Percentiles rank a stretch among this genome's conserved stretches.
phyloP scores from a whole-genome alignment of 106 monocot species.

The Dendrobium nobile region DNA sequence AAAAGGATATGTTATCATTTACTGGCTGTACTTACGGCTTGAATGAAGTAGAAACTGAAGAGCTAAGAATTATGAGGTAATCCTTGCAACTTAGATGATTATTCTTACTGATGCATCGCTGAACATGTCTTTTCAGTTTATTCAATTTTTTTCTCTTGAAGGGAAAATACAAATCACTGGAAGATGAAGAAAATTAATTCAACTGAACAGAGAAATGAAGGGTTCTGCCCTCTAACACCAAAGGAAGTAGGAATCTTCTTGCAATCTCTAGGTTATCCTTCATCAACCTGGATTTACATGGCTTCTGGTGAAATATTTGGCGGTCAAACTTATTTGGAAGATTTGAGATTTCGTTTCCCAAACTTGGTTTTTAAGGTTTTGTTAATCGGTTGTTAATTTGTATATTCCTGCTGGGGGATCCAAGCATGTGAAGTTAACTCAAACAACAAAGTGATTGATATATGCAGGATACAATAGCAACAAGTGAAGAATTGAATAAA shows the following conservation, averaged over 20 bases:
- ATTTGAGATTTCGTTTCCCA: constrained; percentile 67
- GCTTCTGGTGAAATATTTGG: constrained; percentile 94
- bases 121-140: constrained; percentile 3
- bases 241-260: constrained; percentile 86
- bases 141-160: constrained; percentile 11
- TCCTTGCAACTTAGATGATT: background rate
- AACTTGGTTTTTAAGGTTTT: constrained; percentile 87
- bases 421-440: background rate
- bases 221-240: constrained; percentile 83
- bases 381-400: constrained; percentile 10
- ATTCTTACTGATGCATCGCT: background rate
- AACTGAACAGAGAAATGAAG: constrained; percentile 72
- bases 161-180: constrained; percentile 91
- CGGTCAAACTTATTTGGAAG: constrained; percentile 51
- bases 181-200: constrained; percentile 87
- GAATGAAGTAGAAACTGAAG: constrained; percentile 66
- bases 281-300: constrained; percentile 75
- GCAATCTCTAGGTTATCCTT: constrained; percentile 67
- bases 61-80: constrained; percentile 71
- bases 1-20: constrained; percentile 96
- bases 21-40: constrained; percentile 90
- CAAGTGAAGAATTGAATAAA: constrained; percentile 56
- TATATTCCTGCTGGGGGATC: background rate
- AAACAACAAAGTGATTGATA: constrained; percentile 2
- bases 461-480: constrained; percentile 68